Conservation (phyloP, 2,329 filamentous ascomycete species). For the Dothidotthia symphoricarpi region DNA sequence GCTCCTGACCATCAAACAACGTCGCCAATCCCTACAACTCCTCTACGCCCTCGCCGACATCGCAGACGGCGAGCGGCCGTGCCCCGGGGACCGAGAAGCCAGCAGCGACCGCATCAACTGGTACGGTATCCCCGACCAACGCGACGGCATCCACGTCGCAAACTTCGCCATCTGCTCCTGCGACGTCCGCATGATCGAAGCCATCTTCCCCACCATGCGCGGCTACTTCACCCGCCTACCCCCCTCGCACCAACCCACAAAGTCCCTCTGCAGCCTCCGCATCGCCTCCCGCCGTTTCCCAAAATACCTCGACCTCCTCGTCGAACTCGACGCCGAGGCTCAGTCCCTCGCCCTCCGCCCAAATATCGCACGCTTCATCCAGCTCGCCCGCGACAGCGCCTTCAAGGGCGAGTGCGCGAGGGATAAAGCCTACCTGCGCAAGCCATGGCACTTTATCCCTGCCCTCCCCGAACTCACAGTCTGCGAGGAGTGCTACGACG, state of each 20-base stretch:
- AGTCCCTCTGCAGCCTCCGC: conserved; percentile 67
- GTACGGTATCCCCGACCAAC: conserved; percentile 72
- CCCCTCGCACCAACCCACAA: conserved; percentile 9
- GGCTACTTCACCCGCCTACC: conserved; percentile 59
- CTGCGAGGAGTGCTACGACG: conserved; percentile 82
- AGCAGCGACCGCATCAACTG: conserved; percentile 58
- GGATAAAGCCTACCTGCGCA: conserved; percentile 61
- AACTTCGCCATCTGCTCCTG: conserved; percentile 74
- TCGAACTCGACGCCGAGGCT: conserved; percentile 52
- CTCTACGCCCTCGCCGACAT: conserved; percentile 68
- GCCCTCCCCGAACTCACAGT: conserved; percentile 75
- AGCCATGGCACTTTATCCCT: conserved; percentile 75
- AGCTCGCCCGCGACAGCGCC: conserved; percentile 55
- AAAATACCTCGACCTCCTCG: conserved; percentile 57
- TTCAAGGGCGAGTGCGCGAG: conserved; percentile 59
- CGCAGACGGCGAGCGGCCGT: conserved; percentile 53
- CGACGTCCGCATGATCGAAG: conserved; percentile 70
- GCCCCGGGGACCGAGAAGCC: conserved; percentile 59
- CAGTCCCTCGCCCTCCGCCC: conserved; percentile 39
- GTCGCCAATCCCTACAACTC: conserved; percentile 63
- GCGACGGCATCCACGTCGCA: conserved; percentile 61
- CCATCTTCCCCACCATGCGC: conserved; percentile 69
- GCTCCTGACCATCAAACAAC: conserved; percentile 72
- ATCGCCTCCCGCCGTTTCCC: conserved; percentile 58
- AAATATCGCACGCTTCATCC: conserved; percentile 62